Evolutionary conservation across 345 rosid species (phyloP), one percentile per base, ranked within the genome.

Genomic region (Eucalyptus virginea): DNA sequence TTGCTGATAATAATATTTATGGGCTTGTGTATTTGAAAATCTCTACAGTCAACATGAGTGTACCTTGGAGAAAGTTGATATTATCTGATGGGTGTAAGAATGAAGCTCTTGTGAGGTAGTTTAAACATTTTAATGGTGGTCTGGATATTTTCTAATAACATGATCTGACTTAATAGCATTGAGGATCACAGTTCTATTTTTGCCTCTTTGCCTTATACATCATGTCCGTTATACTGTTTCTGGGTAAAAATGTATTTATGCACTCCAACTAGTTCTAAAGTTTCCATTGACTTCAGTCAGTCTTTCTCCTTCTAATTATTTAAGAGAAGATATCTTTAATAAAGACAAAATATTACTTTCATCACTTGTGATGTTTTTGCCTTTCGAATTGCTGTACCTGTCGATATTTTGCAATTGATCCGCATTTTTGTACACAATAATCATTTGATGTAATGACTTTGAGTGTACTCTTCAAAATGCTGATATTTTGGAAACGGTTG

Each of bases 121-220:
- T 23, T 10, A 0, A 56, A 23, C 62, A 4, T 0, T 0, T 56
- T 1, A 58, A 58, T 58, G 0, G n/a, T 58, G 65, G 65, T 58
- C n/a, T 24, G 15, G 14, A 23, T 24, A 58, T 11, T 58, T 24
- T 58, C 13, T 24, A 58, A 23, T 58, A 17, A 18, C 4, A 69
- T 0, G 44, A 69, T 69, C 24, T 0, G 2, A 69, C 80, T 8
- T n/a, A 9, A 24, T 1, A 32, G 80, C 2, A 0, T 6, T 67
- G 17, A 23, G 80, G 3, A 67, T 17, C 40, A 17, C 11, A 9
- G 23, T 67, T 67, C 80, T 67, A 32, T 13, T 16, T 67, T 1
- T 67, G 42, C 40, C 23, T 16, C 23, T 45, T 15, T 32, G 12
- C 80, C 23, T 17, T 32, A 67, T 67, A 65, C 0, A 4, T 9